A percentile compares a stretch with the other conserved stretches of the same genome.
These are phyloP conservation scores for Psophocarpus tetragonolobus DNA, from an alignment of 306 rosid genomes.

Conservation along the genomic window DNA sequence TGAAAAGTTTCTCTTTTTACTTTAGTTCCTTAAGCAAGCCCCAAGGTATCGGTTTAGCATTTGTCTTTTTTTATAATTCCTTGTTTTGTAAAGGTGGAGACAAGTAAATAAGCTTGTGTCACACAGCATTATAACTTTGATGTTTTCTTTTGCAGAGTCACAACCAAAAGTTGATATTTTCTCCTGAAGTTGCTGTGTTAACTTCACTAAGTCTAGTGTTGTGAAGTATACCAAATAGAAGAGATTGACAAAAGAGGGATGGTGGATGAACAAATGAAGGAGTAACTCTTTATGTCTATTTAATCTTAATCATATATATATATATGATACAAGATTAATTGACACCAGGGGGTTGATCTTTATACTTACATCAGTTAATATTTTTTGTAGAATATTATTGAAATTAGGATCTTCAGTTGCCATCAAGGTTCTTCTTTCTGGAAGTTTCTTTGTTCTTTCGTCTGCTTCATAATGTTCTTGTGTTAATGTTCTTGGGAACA, in stretches of 20 bases:
- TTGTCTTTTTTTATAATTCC: not conserved
- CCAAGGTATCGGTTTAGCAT: too few species aligned
- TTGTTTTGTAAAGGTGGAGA: not conserved
- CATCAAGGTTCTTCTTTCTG: not conserved
- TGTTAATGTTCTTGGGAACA: too few species aligned
- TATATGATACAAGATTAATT: not conserved
- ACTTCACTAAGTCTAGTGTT: slow-evolving; percentile 40
- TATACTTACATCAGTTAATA: not conserved
- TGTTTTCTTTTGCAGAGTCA: slow-evolving; percentile 42
- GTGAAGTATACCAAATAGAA: slow-evolving; percentile 56
- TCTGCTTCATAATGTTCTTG: too few species aligned
- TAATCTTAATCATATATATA: slow-evolving; percentile 9
- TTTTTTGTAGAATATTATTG: not conserved
- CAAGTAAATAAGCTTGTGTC: slow-evolving; percentile 2
- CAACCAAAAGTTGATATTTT: slow-evolving; percentile 26
- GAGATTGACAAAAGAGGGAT: slow-evolving; percentile 38
- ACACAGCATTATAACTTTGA: not conserved
- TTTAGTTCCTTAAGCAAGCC: too few species aligned
- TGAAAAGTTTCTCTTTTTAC: too few species aligned
- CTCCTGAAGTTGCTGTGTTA: slow-evolving; percentile 15
- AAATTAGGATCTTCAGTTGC: not conserved
- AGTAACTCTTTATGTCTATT: slow-evolving; percentile 55
- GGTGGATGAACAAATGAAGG: slow-evolving; percentile 31
- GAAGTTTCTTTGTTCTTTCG: not conserved
- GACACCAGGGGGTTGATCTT: not conserved